Conservation (phyloP, 441 rosid genomes). For the Metrosideros polymorpha region DNA sequence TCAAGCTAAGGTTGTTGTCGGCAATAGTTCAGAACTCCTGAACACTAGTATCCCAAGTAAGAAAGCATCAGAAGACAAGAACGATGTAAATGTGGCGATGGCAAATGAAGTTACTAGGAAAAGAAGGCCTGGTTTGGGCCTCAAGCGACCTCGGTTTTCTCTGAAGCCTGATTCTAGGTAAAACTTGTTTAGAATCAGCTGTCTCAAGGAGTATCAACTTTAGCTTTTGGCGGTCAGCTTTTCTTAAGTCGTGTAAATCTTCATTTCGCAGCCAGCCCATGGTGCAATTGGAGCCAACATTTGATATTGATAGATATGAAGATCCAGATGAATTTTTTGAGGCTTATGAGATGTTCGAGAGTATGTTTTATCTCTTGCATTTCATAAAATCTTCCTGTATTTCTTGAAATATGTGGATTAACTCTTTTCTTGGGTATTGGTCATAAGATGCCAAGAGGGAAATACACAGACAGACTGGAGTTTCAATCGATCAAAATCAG, state of each 20-base stretch:
- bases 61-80: conserved; percentile 1
- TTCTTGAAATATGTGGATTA: background rate
- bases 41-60: conserved; percentile 8
- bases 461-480: conserved; percentile 59
- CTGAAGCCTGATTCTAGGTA: conserved; percentile 55
- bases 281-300: conserved; percentile 31
- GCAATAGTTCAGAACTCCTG: conserved; percentile 12
- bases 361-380: conserved; percentile 29
- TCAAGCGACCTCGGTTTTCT: conserved; percentile 59
- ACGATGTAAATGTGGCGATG: conserved; percentile 12
- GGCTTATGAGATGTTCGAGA: conserved; percentile 48
- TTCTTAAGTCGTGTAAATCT: background rate
- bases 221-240: background rate
- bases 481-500: conserved; percentile 26
- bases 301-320: conserved; percentile 45
- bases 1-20: conserved; percentile 38
- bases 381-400: background rate
- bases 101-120: conserved; percentile 32
- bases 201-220: background rate
- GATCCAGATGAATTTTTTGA: conserved; percentile 64
- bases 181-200: background rate
- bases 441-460: conserved; percentile 58
- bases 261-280: conserved; percentile 32
- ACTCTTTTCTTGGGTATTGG: conserved; percentile 2
- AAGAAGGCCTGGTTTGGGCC: conserved; percentile 59